Conservation (phyloP, 2,329 filamentous ascomycete genomes). For the Rhynchosporium secalis region DNA sequence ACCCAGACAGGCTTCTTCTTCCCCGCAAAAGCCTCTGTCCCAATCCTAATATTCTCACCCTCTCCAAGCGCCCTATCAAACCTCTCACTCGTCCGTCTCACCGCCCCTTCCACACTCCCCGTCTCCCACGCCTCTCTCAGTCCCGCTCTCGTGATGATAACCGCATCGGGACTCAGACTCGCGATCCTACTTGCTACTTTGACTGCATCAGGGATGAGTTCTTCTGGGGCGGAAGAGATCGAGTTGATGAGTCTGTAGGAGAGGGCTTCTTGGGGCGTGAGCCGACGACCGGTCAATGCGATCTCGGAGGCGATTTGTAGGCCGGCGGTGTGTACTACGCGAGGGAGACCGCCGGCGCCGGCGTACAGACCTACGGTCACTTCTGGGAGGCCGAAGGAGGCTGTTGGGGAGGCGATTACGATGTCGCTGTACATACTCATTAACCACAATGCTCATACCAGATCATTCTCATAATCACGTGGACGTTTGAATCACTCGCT, state of each 20-base stretch:
- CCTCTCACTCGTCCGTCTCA: conserved; percentile 59
- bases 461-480: background rate
- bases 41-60: conserved; percentile 73
- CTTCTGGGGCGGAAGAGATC: conserved; percentile 48
- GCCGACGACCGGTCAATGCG: conserved; percentile 61
- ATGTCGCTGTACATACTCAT: conserved; percentile 55
- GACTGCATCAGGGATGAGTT: conserved; percentile 58
- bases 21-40: conserved; percentile 73
- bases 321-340: conserved; percentile 63
- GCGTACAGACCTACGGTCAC: conserved; percentile 69
- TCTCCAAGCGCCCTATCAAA: conserved; percentile 54
- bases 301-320: conserved; percentile 70
- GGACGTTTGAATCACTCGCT: background rate
- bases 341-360: conserved; percentile 68
- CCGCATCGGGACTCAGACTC: conserved; percentile 68
- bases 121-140: conserved; percentile 72
- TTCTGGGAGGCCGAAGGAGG: conserved; percentile 71
- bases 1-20: conserved; percentile 69
- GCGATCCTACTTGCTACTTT: conserved; percentile 61
- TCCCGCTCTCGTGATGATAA: conserved; percentile 70
- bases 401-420: conserved; percentile 59
- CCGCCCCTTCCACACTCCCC: conserved; percentile 54
- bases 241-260: conserved; percentile 69
- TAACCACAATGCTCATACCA: background rate
- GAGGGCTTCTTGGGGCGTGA: conserved; percentile 59